Evolutionary conservation across 1,139 yeast genomes (phyloP).

Genomic region (Kluyveromyces sp.): DNA sequence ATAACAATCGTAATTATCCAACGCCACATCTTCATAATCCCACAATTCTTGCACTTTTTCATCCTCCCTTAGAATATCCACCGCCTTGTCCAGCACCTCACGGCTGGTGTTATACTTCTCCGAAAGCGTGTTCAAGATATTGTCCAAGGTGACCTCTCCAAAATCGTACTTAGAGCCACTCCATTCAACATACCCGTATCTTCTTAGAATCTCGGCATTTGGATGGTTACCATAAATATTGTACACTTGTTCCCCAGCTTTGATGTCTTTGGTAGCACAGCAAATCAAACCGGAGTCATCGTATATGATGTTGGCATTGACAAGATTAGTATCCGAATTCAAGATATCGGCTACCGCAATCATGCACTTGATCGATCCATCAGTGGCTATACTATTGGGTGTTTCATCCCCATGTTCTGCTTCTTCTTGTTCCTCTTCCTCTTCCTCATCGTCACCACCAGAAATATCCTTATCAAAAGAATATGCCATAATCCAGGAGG

Average conservation of each 20-base stretch:
- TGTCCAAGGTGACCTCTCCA: slow-evolving; percentile 56
- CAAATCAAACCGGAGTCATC: slow-evolving; percentile 47
- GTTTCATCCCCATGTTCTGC: slow-evolving; percentile 13
- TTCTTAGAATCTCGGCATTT: slow-evolving; percentile 75
- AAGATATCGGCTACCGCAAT: slow-evolving; percentile 87
- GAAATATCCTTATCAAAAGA: slow-evolving; percentile 53
- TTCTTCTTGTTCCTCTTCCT: slow-evolving; percentile 32
- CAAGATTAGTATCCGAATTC: slow-evolving; percentile 74
- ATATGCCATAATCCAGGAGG: slow-evolving; percentile 61
- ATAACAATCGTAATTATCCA: slow-evolving; percentile 59
- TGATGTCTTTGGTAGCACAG: slow-evolving; percentile 58
- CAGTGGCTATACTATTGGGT: slow-evolving; percentile 33
- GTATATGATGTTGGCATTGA: slow-evolving; percentile 65
- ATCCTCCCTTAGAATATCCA: slow-evolving; percentile 25
- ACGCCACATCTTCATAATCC: slow-evolving; percentile 43
- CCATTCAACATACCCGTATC: slow-evolving; percentile 85
- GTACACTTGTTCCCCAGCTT: slow-evolving; percentile 64
- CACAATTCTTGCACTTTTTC: slow-evolving; percentile 33
- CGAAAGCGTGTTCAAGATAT: slow-evolving; percentile 30
- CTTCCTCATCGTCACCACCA: slow-evolving; percentile 23
- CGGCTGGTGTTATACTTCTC: slow-evolving; percentile 12
- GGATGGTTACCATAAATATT: slow-evolving; percentile 91
- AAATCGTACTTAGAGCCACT: slow-evolving; percentile 72
- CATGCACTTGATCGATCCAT: slow-evolving; percentile 66
- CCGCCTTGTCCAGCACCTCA: slow-evolving; percentile 29